A percentile compares a stretch with the other conserved stretches of the same genome.
Evolutionary conservation across 1,284 basidiomycete genomes (phyloP).

Genomic region (Cronartium ribicola): DNA sequence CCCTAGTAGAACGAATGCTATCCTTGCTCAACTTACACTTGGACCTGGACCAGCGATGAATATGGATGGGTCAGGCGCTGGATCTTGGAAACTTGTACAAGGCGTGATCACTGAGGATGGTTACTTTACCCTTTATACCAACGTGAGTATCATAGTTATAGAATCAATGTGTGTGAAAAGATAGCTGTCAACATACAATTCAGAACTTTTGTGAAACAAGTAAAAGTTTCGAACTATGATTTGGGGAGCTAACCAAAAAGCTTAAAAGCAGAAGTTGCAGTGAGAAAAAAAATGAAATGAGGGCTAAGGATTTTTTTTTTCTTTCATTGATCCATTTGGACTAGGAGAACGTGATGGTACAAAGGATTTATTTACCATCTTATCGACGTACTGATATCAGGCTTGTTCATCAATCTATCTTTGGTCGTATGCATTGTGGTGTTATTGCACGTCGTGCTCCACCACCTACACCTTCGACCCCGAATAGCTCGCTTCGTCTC

Average conservation of each 20-base stretch:
- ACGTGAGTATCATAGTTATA: slow-evolving; percentile 1
- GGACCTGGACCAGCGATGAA: slow-evolving; percentile 35
- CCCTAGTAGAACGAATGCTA: slow-evolving; percentile 46
- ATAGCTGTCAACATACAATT: background rate
- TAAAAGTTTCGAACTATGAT: background rate
- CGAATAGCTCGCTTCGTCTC: slow-evolving; percentile 43
- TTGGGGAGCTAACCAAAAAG: background rate
- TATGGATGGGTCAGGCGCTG: slow-evolving; percentile 18
- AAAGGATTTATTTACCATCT: slow-evolving; percentile 35
- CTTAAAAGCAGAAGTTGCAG: background rate
- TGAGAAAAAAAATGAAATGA: no score
- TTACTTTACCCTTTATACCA: slow-evolving; percentile 28
- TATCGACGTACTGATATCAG: slow-evolving; percentile 37
- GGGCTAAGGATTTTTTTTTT: no score
- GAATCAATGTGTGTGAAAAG: background rate
- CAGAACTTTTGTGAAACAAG: no score
- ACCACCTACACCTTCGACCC: slow-evolving; percentile 17
- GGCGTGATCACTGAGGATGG: slow-evolving; percentile 37
- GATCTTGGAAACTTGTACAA: slow-evolving; percentile 38
- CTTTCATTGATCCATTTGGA: background rate
- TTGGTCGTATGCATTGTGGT: slow-evolving; percentile 36
- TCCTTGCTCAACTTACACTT: slow-evolving; percentile 35
- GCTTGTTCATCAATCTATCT: slow-evolving; percentile 42
- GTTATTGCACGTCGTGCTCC: slow-evolving; percentile 20
- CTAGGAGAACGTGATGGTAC: slow-evolving; percentile 16